Evolutionary conservation across 2,329 filamentous ascomycete genomes (phyloP).

Genomic region (Sphaceloma murrayae): DNA sequence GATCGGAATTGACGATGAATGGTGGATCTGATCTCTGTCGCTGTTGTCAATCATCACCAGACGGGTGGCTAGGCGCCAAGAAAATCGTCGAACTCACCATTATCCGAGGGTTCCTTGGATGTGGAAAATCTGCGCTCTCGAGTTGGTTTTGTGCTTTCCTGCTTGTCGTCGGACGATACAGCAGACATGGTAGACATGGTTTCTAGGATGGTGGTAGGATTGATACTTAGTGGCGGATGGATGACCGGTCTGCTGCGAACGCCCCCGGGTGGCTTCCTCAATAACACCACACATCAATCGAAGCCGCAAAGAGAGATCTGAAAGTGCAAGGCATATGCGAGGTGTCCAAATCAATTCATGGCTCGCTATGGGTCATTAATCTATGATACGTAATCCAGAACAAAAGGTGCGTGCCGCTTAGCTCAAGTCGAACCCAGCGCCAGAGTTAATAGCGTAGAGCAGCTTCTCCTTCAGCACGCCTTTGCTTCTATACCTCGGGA

Average conservation of each 20-base stretch:
- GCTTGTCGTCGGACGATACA: neutral
- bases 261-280: too few relatives aligned
- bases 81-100: slow-evolving; percentile 30
- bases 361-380: too few relatives aligned
- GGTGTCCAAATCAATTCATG: too few relatives aligned
- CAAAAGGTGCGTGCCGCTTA: too few relatives aligned
- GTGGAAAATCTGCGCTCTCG: slow-evolving; percentile 32
- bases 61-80: slow-evolving; percentile 14
- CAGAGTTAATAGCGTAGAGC: slow-evolving; percentile 79
- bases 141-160: neutral
- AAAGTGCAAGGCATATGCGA: too few relatives aligned
- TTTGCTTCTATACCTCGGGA: slow-evolving; percentile 68
- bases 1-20: slow-evolving; percentile 83
- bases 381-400: too few relatives aligned
- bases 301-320: too few relatives aligned
- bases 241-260: too few relatives aligned
- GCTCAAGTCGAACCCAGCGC: slow-evolving; percentile 84
- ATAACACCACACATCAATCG: too few relatives aligned
- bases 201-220: neutral
- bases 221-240: too few relatives aligned
- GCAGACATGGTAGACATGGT: neutral
- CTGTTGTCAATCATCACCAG: neutral
- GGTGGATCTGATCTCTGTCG: slow-evolving; percentile 65
- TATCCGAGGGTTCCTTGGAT: slow-evolving; percentile 37
- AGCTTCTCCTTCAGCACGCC: slow-evolving; percentile 64